Evolutionary conservation across 805 yeast species (phyloP).

Genomic region (Barnettozyma pratensis): DNA sequence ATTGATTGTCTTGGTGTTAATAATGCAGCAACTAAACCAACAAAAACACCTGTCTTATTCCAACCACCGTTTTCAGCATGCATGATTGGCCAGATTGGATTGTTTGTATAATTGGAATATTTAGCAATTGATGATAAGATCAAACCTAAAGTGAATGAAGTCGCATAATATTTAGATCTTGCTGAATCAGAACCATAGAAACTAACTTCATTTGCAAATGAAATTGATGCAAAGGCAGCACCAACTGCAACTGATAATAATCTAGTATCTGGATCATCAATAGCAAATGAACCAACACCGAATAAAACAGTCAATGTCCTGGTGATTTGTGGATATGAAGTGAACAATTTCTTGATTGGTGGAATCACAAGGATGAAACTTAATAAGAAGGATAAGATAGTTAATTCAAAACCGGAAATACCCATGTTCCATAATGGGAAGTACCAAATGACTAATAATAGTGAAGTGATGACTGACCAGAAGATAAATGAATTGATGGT

Average conservation of each 20-base stretch:
- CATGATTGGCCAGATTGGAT: conserved; percentile 97
- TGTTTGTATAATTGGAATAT: conserved; percentile 73
- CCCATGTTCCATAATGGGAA: conserved; percentile 99
- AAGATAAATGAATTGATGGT: conserved; percentile 66
- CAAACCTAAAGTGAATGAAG: conserved; percentile 67
- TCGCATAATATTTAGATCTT: conserved; percentile 30
- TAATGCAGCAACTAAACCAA: conserved; percentile 63
- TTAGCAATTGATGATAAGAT: conserved; percentile 70
- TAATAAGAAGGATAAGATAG: conserved; percentile 49
- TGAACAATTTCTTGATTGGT: conserved; percentile 34
- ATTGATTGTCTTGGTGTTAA: conserved; percentile 41
- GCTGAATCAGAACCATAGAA: conserved; percentile 21
- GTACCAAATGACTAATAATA: conserved; percentile 89
- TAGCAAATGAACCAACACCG: conserved; percentile 73
- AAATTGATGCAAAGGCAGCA: conserved; percentile 52
- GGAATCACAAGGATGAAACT: conserved; percentile 53
- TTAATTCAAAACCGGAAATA: conserved; percentile 87
- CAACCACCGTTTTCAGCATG: conserved; percentile 80
- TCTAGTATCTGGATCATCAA: conserved; percentile 65
- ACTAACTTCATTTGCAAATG: conserved; percentile 38
- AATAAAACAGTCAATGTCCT: conserved; percentile 49
- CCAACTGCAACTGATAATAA: conserved; percentile 65
- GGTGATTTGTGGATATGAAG: conserved; percentile 46
- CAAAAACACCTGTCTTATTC: conserved; percentile 60
- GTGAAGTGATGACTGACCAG: conserved; percentile 80